These are phyloP conservation scores for Alternaria ethzedia DNA, from an alignment of 2,329 filamentous ascomycete genomes.

Conservation along the genomic window DNA sequence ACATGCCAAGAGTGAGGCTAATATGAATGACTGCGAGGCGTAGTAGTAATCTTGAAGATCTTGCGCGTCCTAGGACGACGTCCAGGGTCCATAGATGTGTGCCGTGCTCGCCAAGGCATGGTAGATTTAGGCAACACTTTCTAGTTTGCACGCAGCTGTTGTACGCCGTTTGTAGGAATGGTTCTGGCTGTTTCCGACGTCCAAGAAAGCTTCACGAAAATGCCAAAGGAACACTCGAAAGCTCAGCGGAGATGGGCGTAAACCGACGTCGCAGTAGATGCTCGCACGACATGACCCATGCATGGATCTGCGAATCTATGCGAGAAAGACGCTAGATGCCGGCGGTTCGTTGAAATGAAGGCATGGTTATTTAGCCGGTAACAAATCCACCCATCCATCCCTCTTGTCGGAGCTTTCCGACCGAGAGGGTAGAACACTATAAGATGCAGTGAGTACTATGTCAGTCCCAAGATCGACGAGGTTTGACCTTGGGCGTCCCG, in stretches of 20 bases:
- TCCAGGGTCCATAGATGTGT: background rate
- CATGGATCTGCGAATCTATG: background rate
- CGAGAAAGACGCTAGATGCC: background rate
- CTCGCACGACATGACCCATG: background rate
- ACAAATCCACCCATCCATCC: constrained; percentile 6
- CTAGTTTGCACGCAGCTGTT: background rate
- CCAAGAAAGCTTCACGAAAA: background rate
- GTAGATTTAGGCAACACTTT: background rate
- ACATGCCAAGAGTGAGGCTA: constrained; percentile 13
- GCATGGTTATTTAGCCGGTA: constrained; percentile 32
- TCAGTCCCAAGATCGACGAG: background rate
- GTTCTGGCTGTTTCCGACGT: background rate
- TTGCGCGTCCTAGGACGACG: background rate
- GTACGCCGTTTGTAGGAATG: background rate
- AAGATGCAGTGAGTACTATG: constrained; percentile 8
- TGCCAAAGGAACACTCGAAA: background rate
- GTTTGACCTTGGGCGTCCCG: constrained; percentile 22
- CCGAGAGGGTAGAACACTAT: constrained; percentile 13
- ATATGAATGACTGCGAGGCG: background rate
- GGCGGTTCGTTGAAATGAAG: background rate
- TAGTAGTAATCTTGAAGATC: background rate
- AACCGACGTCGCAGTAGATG: background rate
- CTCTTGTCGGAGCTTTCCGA: constrained; percentile 23
- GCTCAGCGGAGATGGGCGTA: background rate
- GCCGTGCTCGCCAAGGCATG: background rate